Base-by-base conservation (phyloP, 2,329 filamentous ascomycete species). In the Mycosphaerelloides madeirae region DNA sequence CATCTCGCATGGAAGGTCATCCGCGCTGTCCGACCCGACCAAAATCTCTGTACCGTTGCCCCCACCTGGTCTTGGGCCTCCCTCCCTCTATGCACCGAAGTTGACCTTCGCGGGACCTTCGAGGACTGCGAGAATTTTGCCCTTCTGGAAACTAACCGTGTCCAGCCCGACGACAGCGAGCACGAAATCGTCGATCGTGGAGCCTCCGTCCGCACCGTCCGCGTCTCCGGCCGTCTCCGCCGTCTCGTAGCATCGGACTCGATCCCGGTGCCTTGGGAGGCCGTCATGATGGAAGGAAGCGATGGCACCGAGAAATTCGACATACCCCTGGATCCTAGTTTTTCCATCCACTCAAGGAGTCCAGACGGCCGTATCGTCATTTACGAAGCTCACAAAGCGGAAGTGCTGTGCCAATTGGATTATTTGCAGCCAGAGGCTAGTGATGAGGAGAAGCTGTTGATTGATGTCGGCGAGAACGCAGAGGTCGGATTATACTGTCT, bases 61-160 rank as follows among this genome's bases (percentile, higher is more conserved):
- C 43, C 43, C 6, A 31, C 38, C 3, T 46, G 43, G 43, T 46
- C 43, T 1, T 46, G 43, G 43, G 43, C 43, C 20, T 46, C 43
- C n/a, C 22, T 40, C 8, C 38, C 29, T 13, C 29, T 46, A 18
- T 18, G 32, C 32, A 38, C 43, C 3, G 29, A 46, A 19, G 19
- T 46, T 32, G 16, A 46, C 7, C 11, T 31, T 12, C 15, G 38
- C 3, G 16, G 22, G 14, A n/a, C 35, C 3, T 43, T 46, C 12
- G 7, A 16, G 16, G 7, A 14, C n/a, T 19, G 38, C 33, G 12
- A 36, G 29, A 12, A 36, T 3, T 46, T 35, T 33, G 28, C 32
- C 18, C 22, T 37, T 14, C 16, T 33, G 13, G 32, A 20, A 16
- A 6, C 3, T 5, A 28, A 18, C 9, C 22, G 15, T 11, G 15